Conservation (phyloP, 1,284 basidiomycete species). For the Cutaneotrichosporon dermatis region DNA sequence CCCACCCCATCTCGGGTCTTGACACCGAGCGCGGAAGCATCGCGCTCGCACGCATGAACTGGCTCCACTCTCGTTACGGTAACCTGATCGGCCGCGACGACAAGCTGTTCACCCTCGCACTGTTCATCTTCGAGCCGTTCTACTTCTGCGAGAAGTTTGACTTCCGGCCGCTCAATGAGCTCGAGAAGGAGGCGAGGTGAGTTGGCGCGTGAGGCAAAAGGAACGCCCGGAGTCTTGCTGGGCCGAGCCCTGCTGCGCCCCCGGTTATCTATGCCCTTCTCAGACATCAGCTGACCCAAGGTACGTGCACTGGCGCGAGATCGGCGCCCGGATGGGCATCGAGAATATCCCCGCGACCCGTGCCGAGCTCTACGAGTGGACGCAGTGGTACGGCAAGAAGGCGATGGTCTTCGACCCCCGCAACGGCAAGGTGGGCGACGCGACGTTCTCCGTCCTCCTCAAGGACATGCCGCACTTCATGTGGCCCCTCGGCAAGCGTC, state of each 20-base stretch:
- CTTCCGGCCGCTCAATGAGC: conserved; percentile 7
- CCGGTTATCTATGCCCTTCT: too few relatives aligned
- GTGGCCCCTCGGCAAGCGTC: not conserved
- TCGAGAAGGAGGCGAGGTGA: conserved; percentile 17
- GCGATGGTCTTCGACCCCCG: conserved; percentile 4
- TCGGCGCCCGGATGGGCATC: conserved; percentile 20
- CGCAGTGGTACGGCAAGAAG: conserved; percentile 3
- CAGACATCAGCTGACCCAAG: conserved; percentile 3
- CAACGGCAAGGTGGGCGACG: conserved; percentile 11
- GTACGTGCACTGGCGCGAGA: conserved; percentile 19
- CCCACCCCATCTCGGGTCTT: conserved; percentile 1
- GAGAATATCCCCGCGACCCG: conserved; percentile 11
- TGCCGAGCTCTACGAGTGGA: conserved; percentile 10
- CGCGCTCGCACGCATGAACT: conserved; percentile 21
- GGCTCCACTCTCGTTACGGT: conserved; percentile 15
- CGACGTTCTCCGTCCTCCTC: conserved; percentile 11
- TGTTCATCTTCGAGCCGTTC: conserved; percentile 16
- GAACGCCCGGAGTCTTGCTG: too few relatives aligned
- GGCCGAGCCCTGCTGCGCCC: too few relatives aligned
- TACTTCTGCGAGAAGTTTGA: conserved; percentile 5
- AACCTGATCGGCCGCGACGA: conserved; percentile 14
- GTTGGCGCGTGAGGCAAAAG: not conserved
- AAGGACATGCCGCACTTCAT: conserved; percentile 5
- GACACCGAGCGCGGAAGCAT: conserved; percentile 12
- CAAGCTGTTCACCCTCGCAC: conserved; percentile 15